Evolutionary conservation across 163 green algal species (phyloP), one percentile per base, ranked within the genome.

Genomic region (Picocystis sp.): DNA sequence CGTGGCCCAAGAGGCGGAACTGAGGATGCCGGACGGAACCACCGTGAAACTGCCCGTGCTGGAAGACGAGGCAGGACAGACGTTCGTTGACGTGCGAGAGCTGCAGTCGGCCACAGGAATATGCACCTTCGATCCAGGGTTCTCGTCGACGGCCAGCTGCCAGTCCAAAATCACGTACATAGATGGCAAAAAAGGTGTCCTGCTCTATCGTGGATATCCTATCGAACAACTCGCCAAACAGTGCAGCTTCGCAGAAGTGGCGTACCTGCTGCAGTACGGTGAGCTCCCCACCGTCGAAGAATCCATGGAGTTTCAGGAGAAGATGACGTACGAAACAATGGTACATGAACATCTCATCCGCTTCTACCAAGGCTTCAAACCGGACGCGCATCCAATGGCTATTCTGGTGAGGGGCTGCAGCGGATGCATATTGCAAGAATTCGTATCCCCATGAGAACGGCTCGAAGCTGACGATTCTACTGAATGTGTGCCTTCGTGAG

Each of bases 111-210:
- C 62, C 43, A 76, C 66, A 25, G 66, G 72, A 11, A 67, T 83
- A 42, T 87, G 75, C 66, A 86, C 78, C 12, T 87, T 46, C 25
- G 50, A 56, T 22, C 50, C 50, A 6, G 50, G 50, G 6, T 58
- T 56, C 50, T 22, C 11, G 12, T 35, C n/a, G 75, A 97, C 87
- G 0, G 67, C 83, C 0, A 78, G 87, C 9, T 83, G 86, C 52
- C 82, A 82, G 43, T 89, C 73, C 15, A 60, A 56, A 24, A 93
- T 98, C 55, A 90, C 74, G 3, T 98, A 81, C 78, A 98, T 98
- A 56, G 89, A 98, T 60, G 89, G 89, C 53, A 84, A 89, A 49
- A 86, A 86, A 65, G 87, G 87, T 45, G 22, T 65, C 13, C 50
- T 62, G 3, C 22, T 57, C 21, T 63, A 63, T 41, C 56, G 56